phyloP scores from a whole-genome alignment of 1,284 basidiomycete genomes.

The Ganoderma multipileum region DNA sequence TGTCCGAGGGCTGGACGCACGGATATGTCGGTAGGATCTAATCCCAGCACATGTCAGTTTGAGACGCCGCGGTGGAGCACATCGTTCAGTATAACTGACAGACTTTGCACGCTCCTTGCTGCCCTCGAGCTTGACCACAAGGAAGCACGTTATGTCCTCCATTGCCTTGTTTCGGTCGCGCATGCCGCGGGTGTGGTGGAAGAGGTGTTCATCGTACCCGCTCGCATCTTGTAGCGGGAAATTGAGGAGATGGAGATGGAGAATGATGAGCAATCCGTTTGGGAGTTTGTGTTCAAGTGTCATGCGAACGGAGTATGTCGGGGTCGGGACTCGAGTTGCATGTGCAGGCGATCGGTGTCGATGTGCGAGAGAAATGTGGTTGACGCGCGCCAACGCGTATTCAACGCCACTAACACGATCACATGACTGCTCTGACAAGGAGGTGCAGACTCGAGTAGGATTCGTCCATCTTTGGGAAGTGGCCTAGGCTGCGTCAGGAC shows the following conservation, averaged over 20 bases:
- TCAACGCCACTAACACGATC: slow-evolving; percentile 1
- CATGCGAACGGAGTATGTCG: neutral
- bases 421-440: neutral
- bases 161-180: slow-evolving; percentile 56
- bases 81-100: slow-evolving; percentile 34
- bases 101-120: slow-evolving; percentile 41
- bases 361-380: slow-evolving; percentile 13
- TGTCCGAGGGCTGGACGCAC: slow-evolving; percentile 55
- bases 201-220: slow-evolving; percentile 56
- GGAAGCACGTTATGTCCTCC: slow-evolving; percentile 59
- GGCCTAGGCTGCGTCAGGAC: too few species aligned
- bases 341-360: neutral
- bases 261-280: slow-evolving; percentile 47
- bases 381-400: slow-evolving; percentile 10
- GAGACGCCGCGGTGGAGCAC: neutral
- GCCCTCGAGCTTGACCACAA: slow-evolving; percentile 52
- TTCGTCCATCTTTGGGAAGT: too few species aligned
- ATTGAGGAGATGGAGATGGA: slow-evolving; percentile 57
- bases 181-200: slow-evolving; percentile 51
- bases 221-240: slow-evolving; percentile 50
- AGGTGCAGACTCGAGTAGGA: too few species aligned
- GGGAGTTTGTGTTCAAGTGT: slow-evolving; percentile 20
- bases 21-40: slow-evolving; percentile 58
- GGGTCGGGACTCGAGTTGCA: neutral
- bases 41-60: neutral